Evolutionary conservation across 331 rosid genomes (phyloP), one percentile per base, ranked within the genome.

Genomic region (Saraca asoca): DNA sequence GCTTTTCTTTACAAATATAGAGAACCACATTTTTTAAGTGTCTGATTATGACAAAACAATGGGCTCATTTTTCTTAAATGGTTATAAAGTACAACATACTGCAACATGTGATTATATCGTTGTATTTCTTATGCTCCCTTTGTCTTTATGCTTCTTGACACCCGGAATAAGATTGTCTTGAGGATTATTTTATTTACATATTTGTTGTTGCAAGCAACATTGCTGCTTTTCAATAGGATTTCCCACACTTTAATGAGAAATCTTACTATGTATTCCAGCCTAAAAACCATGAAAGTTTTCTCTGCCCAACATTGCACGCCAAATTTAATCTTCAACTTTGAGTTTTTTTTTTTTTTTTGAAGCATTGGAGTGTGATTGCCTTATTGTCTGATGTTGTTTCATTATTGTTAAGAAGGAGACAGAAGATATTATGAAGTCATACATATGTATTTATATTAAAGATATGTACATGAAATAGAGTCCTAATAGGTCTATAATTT

Each of bases 181-280:
- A 48, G 56, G 45, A 15, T 2, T 44, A n/a, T 29, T 15, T 29
- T 6, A 9, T n/a, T 15, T 37, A 9, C 13, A 45, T 68, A 55
- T 58, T 45, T 34, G 35, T 5, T 17, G 50, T 45, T 44, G 37
- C 20, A 53, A 15, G 72, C 54, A 41, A 53, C 43, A 50, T 51
- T 29, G 62, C 54, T 42, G 10, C 17, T 4, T 68, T 55, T 43
- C 20, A 18, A 5, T 0, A n/a, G 20, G 53, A 13, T 24, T 9
- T 53, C 10, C 19, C 45, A 31, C 37, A 56, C 6, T 15, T 56
- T 55, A 11, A 16, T 24, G 31, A 68, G 64, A 12, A 54, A 29
- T 43, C 29, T 53, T 24, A 33, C 34, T 14, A 24, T 67, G 51
- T 67, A 6, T 29, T 49, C 46, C 33, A 34, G 48, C 58, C 37